Percentiles rank a stretch among this genome's conserved stretches.
These are phyloP conservation scores for Ballota nigra DNA, from an alignment of 257 asterid species.

Conservation along the genomic window DNA sequence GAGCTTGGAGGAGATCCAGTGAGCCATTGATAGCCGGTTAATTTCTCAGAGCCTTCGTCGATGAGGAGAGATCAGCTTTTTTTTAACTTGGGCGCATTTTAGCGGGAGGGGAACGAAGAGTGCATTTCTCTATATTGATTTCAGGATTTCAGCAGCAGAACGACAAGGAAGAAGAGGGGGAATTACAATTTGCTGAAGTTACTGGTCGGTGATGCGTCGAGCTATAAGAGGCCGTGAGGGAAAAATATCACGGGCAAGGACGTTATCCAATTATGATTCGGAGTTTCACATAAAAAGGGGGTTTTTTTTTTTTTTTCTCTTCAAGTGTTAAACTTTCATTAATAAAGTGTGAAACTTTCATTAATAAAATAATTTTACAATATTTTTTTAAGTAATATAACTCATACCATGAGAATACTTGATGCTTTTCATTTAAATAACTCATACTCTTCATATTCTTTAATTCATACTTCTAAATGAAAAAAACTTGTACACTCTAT, in stretches of 20 bases:
- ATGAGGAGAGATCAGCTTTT: constrained; percentile 10
- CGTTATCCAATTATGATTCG: not conserved
- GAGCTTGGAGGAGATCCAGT: constrained; percentile 99
- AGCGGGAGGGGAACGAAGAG: constrained; percentile 16
- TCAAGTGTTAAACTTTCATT: too few relatives aligned
- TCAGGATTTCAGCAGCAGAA: constrained; percentile 16
- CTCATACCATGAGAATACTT: too few relatives aligned
- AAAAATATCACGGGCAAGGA: not conserved
- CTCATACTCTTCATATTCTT: too few relatives aligned
- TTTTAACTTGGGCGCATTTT: constrained; percentile 24
- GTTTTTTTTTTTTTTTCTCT: too few relatives aligned
- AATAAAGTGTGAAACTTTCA: too few relatives aligned
- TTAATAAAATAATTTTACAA: too few relatives aligned
- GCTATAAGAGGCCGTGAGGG: constrained; percentile 14
- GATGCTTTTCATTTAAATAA: too few relatives aligned
- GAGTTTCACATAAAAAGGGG: too few relatives aligned
- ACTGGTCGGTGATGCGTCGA: constrained; percentile 20
- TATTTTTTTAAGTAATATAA: too few relatives aligned
- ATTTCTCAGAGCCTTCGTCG: constrained; percentile 19
- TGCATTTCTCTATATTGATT: not conserved
- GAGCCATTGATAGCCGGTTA: constrained; percentile 57
- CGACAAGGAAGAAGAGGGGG: constrained; percentile 18
- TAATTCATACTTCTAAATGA: too few relatives aligned
- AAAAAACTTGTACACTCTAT: too few relatives aligned
- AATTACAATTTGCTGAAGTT: not conserved